These are phyloP conservation scores for Babesia ovis DNA, from an alignment of 169 alveolate species.

Conservation along the genomic window DNA sequence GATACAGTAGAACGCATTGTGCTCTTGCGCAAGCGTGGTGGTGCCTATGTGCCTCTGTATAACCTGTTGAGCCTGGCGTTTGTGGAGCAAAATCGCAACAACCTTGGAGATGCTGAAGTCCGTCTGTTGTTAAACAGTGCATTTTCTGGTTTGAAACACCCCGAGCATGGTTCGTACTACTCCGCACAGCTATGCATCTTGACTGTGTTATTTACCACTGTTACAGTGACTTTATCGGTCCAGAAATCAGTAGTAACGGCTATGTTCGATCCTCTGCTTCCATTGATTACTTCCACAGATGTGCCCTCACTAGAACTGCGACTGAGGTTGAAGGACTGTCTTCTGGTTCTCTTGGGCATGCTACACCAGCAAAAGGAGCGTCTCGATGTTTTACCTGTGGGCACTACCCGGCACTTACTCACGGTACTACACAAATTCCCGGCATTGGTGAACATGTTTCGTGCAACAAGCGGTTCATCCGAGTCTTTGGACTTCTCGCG, in stretches of 20 bases:
- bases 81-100: constrained; percentile 32
- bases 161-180: constrained; percentile 20
- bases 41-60: constrained; percentile 39
- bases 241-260: constrained; percentile 44
- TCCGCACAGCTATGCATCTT: constrained; percentile 48
- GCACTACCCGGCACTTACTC: constrained; percentile 17
- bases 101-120: constrained; percentile 36
- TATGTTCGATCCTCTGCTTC: constrained; percentile 12
- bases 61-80: constrained; percentile 30
- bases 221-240: constrained; percentile 14
- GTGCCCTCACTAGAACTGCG: constrained; percentile 3
- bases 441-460: constrained; percentile 8
- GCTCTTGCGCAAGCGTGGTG: constrained; percentile 18
- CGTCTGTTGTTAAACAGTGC: constrained; percentile 40
- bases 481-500: constrained; percentile 44
- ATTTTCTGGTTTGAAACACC: constrained; percentile 19
- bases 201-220: constrained; percentile 24
- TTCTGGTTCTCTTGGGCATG: constrained; percentile 28
- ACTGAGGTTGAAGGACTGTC: constrained; percentile 19
- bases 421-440: constrained; percentile 16
- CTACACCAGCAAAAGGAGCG: constrained; percentile 55
- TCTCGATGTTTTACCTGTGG: constrained; percentile 14
- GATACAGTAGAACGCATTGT: constrained; percentile 21
- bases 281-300: background rate
- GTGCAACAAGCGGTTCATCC: constrained; percentile 22